phyloP scores from a whole-genome alignment of 768 basidiomycete genomes.

The Tricholoma saponaceum region DNA sequence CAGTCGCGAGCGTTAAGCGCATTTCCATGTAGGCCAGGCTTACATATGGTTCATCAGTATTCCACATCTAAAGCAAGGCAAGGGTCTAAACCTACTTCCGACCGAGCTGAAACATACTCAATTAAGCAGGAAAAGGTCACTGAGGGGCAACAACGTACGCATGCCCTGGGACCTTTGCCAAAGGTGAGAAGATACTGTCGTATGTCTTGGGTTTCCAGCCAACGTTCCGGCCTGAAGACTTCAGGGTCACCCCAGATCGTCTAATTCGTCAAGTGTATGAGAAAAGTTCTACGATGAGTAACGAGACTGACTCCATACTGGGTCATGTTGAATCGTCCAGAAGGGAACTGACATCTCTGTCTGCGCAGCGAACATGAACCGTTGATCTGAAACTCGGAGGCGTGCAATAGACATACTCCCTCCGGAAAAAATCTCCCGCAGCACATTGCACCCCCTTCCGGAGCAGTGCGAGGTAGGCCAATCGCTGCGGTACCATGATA shows the following conservation, averaged over 20 bases:
- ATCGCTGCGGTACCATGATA: conserved; percentile 32
- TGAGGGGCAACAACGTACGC: conserved; percentile 16
- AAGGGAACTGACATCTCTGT: conserved; percentile 31
- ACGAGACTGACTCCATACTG: conserved; percentile 1
- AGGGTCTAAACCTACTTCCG: conserved; percentile 14
- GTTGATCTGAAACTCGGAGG: background rate
- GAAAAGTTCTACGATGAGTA: background rate
- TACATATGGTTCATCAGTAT: conserved; percentile 4
- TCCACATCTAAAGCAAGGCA: background rate
- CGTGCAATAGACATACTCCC: conserved; percentile 18
- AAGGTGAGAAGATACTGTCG: conserved; percentile 25
- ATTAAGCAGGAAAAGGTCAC: background rate
- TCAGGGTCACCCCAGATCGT: conserved; percentile 30
- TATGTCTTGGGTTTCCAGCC: conserved; percentile 25
- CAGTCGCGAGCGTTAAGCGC: conserved; percentile 19
- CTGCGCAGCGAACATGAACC: conserved; percentile 10
- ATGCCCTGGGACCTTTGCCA: conserved; percentile 28
- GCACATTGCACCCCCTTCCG: conserved; percentile 21
- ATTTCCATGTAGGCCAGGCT: conserved; percentile 27
- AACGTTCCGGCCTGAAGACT: conserved; percentile 31
- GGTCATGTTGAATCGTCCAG: conserved; percentile 28
- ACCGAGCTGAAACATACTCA: conserved; percentile 15
- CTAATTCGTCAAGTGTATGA: conserved; percentile 3
- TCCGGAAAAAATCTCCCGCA: conserved; percentile 22
- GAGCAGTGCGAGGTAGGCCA: conserved; percentile 29